Conservation (phyloP, 1,284 basidiomycete genomes). For the Pisolithus thermaeus region DNA sequence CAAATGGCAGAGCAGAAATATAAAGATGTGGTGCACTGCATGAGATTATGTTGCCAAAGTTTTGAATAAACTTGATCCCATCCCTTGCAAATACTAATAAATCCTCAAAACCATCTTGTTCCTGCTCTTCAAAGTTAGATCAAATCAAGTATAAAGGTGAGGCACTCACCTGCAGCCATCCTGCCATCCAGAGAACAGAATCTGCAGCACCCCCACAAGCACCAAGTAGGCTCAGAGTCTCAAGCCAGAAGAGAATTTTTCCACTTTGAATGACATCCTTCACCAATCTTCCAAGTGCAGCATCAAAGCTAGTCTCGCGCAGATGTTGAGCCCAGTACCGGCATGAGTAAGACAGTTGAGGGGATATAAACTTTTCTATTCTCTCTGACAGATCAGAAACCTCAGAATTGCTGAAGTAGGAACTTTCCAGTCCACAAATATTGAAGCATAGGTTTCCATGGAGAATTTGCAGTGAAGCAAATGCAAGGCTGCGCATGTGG, state of each 20-base stretch:
- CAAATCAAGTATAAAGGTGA: too few species aligned
- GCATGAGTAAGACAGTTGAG: too few species aligned
- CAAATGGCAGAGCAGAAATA: too few species aligned
- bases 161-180: too few species aligned
- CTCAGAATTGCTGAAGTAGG: conserved; percentile 14
- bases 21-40: too few species aligned
- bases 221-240: conserved; percentile 8
- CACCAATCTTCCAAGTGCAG: conserved; percentile 1
- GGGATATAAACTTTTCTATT: not conserved
- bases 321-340: conserved; percentile 22
- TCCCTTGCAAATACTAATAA: too few species aligned
- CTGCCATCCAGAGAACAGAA: too few species aligned
- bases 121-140: too few species aligned
- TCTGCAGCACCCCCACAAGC: too few species aligned
- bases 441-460: conserved; percentile 26
- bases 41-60: too few species aligned
- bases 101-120: too few species aligned
- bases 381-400: conserved; percentile 10
- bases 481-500: conserved; percentile 9
- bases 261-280: not conserved
- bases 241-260: conserved; percentile 22
- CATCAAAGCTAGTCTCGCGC: not conserved
- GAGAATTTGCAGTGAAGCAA: conserved; percentile 17
- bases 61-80: too few species aligned
- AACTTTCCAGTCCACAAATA: conserved; percentile 14